A percentile compares a stretch with the other conserved stretches of the same genome.
These are phyloP conservation scores for Apophysomyces sp. DNA, from an alignment of 371 early-diverging fungal species.

Conservation along the genomic window DNA sequence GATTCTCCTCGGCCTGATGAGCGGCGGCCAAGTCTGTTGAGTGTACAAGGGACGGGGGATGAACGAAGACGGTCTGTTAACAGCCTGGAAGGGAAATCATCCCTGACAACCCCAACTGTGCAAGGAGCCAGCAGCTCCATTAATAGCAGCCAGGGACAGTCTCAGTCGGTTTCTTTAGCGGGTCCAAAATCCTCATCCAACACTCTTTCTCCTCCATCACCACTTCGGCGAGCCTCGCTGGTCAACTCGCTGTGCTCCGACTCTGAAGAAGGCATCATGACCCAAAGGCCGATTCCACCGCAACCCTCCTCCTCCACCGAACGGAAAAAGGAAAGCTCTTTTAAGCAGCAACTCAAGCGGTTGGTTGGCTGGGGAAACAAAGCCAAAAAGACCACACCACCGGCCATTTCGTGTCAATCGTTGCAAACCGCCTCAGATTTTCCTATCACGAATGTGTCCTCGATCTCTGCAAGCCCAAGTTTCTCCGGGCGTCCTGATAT, in stretches of 20 bases:
- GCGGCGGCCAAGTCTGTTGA: conserved; percentile 17
- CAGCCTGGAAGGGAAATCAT: conserved; percentile 32
- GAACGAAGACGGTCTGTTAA: conserved; percentile 7
- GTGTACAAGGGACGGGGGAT: conserved; percentile 9
- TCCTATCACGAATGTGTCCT: not conserved
- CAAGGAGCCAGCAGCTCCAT: conserved; percentile 9
- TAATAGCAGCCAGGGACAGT: conserved; percentile 5
- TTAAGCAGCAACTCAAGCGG: conserved; percentile 41
- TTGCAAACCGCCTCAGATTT: not conserved
- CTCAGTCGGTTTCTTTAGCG: conserved; percentile 2
- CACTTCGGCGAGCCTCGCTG: conserved; percentile 8
- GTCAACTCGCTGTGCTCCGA: conserved; percentile 4
- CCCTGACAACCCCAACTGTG: conserved; percentile 19
- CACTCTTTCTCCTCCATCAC: conserved; percentile 29
- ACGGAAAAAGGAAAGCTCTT: conserved; percentile 28
- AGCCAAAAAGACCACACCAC: conserved; percentile 13
- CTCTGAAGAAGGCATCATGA: not conserved
- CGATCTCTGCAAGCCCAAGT: not conserved
- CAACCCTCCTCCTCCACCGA: not conserved
- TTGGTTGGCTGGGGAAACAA: conserved; percentile 45
- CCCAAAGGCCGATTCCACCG: conserved; percentile 1
- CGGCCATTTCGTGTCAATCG: not conserved
- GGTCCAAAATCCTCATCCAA: conserved; percentile 6
- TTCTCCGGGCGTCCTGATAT: conserved; percentile 2
- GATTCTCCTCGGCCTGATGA: conserved; percentile 25